Evolutionary conservation across 2,329 filamentous ascomycete species (phyloP), one percentile per base, ranked within the genome.

Genomic region (Microcera coccophila): DNA sequence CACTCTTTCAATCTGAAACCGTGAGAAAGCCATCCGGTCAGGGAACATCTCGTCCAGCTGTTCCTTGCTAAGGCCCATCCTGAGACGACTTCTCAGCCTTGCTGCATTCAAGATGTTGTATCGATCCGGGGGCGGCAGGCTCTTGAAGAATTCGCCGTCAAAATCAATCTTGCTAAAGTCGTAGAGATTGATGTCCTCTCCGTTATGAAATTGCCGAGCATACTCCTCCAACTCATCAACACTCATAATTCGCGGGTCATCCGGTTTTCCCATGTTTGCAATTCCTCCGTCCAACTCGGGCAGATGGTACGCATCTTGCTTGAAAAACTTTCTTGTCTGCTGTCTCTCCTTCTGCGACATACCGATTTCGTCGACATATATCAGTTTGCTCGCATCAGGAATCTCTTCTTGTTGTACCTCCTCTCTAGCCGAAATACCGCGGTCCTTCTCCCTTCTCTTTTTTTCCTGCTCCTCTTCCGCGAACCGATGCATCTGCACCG

Each of bases 121-220:
- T 37, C 91, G 81, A 69, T 98, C 93, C 2, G 85, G 84, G 1
- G 90, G 76, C 0, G 94, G 93, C 44, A 98, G 68, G 62, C 89
- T 95, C 62, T 86, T 81, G 69, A 98, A 98, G 67, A 98, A 98
- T 11, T 91, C 82, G 53, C 90, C 88, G 53, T 97, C 87, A 58
- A 97, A 98, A 62, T 98, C 93, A 56, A 98, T 98, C 67, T 97
- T 97, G 61, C 87, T 94, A 62, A 98, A 98, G 67, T 97, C 91
- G 66, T 97, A 97, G 4, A 90, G 67, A 52, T 84, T 84, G 55
- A 97, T 85, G 62, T 97, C 91, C 65, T 97, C 90, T 41, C 93
- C 93, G 47, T 81, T 82, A 58, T 96, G 81, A 58, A 97, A 97
- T 51, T 97, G 90, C 39, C 84, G 76, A 3, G 94, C 91, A 62